Evolutionary conservation across 2,329 filamentous ascomycete genomes (phyloP), one percentile per base, ranked within the genome.

Genomic region (Pseudocercospora eumusae): DNA sequence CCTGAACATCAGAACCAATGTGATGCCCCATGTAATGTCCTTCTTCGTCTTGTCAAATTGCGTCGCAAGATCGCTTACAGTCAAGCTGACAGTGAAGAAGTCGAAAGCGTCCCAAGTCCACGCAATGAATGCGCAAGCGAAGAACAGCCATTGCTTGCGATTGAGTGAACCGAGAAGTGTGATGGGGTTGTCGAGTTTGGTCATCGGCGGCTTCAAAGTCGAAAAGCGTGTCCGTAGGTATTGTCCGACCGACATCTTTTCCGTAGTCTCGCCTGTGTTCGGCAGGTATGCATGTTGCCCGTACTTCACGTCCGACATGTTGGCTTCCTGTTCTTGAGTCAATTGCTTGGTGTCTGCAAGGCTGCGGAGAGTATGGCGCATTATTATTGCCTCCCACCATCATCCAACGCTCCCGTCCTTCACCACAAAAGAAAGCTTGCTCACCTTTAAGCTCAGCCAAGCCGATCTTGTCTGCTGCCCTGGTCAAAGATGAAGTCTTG

Each of bases 71-170:
- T 84, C 70, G 5, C 76, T 74, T 15, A 86, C 81, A 0, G 83
- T 84, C 56, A 87, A 73, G 4, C 82, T 85, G 23, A 87, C 84
- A 23, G 84, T 85, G 75, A 86, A 87, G 75, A 86, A 87, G 69
- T 87, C 84, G 60, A 86, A 85, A 0, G 84, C 71, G 68, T 84
- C 82, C 80, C 81, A 83, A 1, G 78, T 76, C 82, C 84, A 86
- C 2, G 78, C 83, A 15, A 79, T 68, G 62, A 80, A 80, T 1
- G 77, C 74, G 42, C 78, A 76, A 7, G 77, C 70, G 71, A 85
- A 86, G 73, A 85, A 84, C n/a, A 85, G 76, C 83, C 83, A 86
- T 76, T 86, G 83, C 53, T 84, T 80, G 28, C 70, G 70, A 64
- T 83, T 85, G 6, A 86, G 76, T 50, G 84, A 71, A 18, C 75